Base-by-base conservation (phyloP, 306 rosid species). In the Crotalaria pallida region DNA sequence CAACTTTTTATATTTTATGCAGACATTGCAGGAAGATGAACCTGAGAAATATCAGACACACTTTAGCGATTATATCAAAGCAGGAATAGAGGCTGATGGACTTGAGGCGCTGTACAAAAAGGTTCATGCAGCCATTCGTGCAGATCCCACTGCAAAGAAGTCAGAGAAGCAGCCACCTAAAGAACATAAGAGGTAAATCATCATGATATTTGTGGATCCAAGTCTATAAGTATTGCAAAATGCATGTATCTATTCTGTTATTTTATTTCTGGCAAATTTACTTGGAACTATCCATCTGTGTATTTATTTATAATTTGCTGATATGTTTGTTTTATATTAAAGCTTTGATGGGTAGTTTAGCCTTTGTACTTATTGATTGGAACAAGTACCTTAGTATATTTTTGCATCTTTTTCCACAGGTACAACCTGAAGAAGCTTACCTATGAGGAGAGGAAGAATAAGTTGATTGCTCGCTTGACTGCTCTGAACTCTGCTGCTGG, bases 51-150 rank as follows among this genome's bases (percentile, higher is more conserved):
- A 88, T 44, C 96, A 88, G 66, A 21, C 88, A 4, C 97, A 90
- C 45, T 93, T 90, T 26, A 85, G 90, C 11, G 89, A 86, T 36
- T 92, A 89, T 41, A 77, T 86, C 57, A 90, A 90, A 82, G 76
- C n/a, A 6, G 92, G 88, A 22, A 50, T 85, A 1, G 94, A 84
- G 24, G 48, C 93, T 0, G 98, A 90, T 34, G 74, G 82, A 13
- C 19, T 90, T 2, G 96, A 87, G 61, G 90, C 36, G 10, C 7
- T 90, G 52, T 93, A 87, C 84, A 90, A 88, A 82, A 90, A 82
- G 65, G 97, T 90, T 43, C 97, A 93, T 74, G 94, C 97, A 1
- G 90, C 97, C 36, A 93, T 93, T 31, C 91, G 97, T 2, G 87
- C 94, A 0, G 84, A 85, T 65, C 96, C 98, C 3, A 0, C 56